Base-by-base conservation (phyloP, 441 rosid species). In the Adansonia gregorii region DNA sequence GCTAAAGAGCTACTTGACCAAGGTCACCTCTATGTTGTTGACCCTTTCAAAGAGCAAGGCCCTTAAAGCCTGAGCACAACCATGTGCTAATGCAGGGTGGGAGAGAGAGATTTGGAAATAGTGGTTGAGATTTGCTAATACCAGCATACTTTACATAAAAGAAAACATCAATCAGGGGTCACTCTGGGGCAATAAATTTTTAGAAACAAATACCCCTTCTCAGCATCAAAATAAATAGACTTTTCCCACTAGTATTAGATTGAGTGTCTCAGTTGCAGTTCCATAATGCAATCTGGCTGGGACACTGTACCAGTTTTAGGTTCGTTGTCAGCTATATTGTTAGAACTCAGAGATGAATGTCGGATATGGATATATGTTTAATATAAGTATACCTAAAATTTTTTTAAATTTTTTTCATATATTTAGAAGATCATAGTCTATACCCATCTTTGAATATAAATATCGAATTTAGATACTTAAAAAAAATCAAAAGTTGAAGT, bases 41-140 rank as follows among this genome's bases (percentile, higher is more conserved):
- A 70, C 71, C 69, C 56, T 48, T 14, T 77, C 64, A 75, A 59
- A 22, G 27, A 15, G 31, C 43, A 27, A 27, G 43, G 75, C 20
- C 60, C 64, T 71, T 77, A 65, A 74, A 58, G 59, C 46, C 81
- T 77, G 77, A 74, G 66, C 77, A 41, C 49, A 27, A 46, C 75
- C 59, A 51, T 69, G 65, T 81, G 78, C 49, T 20, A 41, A 41
- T 43, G 64, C 31, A 43, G 35, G 22, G 22, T 0, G 63, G 2
- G 63, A 22, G 14, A 20, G 35, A 19, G 27, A 58, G 31, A 20
- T 60, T 24, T 22, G 39, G 65, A 22, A 60, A 9, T 11, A 60
- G 39, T 41, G 27, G 27, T 41, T 66, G 27, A 0, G 51, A 43
- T 66, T 41, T 65, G 49, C 48, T 48, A 7, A 3, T n/a, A 39